Evolutionary conservation across 2,329 filamentous ascomycete genomes (phyloP), one percentile per base, ranked within the genome.

Genomic region (Colletotrichum liaoningense): DNA sequence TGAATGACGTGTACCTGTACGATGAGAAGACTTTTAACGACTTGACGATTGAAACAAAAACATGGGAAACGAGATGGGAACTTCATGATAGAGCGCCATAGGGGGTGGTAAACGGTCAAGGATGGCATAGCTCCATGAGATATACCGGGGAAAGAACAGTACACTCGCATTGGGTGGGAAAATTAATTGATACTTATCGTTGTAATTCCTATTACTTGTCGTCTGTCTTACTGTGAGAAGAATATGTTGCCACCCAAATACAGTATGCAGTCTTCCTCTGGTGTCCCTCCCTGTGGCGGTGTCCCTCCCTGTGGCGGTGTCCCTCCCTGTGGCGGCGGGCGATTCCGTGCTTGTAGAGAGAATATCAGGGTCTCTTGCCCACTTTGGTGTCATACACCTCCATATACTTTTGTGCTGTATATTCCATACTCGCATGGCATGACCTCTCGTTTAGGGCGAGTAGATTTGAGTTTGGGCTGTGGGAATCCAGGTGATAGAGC

Each of bases 1-100:
- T 49, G 49, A 38, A 55, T 9, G 62, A 22, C 16, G 52, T 55
- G 49, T 64, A 38, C 28, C 28, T 64, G 62, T 64, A 64, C 49
- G 49, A 64, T 64, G 49, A 26, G 30, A 35, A 28, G 62, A 64
- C 42, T 22, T 55, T 64, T 54, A 64, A 64, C 26, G 62, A 64
- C 49, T 64, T 55, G 49, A 64, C 35, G 62, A 64, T 64, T 55
- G 62, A 64, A 33, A 38, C 49, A 14, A 9, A 26, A 55, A 64
- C 35, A 9, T 14, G 14, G 62, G 46, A 38, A 63, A 64, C 28
- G 49, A 64, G 49, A 55, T 24, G 49, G 24, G 19, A 64, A 16
- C 14, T 8, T 64, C 30, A 52, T 24, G 49, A 38, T 14, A 35
- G 30, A 64, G 46, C 49, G 30, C 30, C 46, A 55, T 16, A n/a